Percentiles rank a stretch among this genome's conserved stretches.
Conservation (phyloP, 208 protist species). For the Trypanosoma melophagium region DNA sequence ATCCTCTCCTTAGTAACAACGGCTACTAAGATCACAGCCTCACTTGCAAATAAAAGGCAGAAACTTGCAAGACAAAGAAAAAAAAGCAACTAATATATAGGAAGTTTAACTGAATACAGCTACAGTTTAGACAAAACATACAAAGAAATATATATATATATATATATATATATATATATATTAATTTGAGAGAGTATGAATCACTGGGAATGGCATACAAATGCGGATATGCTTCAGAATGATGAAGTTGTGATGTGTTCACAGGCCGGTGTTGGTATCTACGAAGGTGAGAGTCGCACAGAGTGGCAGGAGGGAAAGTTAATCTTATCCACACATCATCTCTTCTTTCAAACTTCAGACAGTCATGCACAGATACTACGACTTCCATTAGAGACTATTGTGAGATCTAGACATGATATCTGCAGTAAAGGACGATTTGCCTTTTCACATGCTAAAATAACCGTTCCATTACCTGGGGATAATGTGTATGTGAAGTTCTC, state of each 20-base stretch:
- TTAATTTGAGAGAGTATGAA: conserved; percentile 46
- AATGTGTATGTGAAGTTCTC: conserved; percentile 44
- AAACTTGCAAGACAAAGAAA: no score
- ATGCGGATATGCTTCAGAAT: conserved; percentile 17
- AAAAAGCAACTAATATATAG: not conserved
- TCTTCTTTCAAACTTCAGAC: conserved; percentile 43
- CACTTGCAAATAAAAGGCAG: no score
- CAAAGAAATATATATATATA: no score
- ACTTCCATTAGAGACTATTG: conserved; percentile 50
- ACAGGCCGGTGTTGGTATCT: conserved; percentile 46
- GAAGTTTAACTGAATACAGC: not conserved
- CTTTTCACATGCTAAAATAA: conserved; percentile 65
- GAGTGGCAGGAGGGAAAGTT: conserved; percentile 62
- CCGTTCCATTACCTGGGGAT: conserved; percentile 47
- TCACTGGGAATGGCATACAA: conserved; percentile 47
- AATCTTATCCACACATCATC: conserved; percentile 59
- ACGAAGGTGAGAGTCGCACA: conserved; percentile 56
- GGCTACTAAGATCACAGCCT: no score
- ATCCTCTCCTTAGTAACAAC: no score
- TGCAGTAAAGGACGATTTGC: conserved; percentile 34
- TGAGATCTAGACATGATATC: conserved; percentile 30
- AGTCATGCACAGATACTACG: conserved; percentile 32
- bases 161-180: no score
- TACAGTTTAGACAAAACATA: no score
- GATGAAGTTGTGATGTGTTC: conserved; percentile 61